Evolutionary conservation across 2,329 filamentous ascomycete genomes (phyloP).

Genomic region (Colletotrichum sp.): DNA sequence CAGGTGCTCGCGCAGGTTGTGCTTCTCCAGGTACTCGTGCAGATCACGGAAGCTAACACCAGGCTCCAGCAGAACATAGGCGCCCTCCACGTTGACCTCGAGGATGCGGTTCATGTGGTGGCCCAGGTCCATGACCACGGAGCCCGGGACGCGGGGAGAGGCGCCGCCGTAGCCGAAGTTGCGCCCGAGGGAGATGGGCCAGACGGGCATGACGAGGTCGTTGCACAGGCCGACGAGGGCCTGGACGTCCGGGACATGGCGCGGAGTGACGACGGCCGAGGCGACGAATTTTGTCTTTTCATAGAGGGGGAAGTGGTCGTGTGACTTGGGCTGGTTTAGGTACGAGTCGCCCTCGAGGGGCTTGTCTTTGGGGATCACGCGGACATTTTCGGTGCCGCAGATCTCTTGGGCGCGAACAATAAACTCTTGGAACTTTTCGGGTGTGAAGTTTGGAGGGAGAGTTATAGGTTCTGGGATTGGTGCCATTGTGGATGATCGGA

Average conservation of each 20-base stretch:
- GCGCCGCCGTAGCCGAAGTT: constrained; percentile 50
- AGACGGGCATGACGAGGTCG: constrained; percentile 37
- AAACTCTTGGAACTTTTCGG: constrained; percentile 26
- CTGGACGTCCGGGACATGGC: constrained; percentile 48
- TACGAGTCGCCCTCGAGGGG: constrained; percentile 21
- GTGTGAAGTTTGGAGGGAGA: constrained; percentile 16
- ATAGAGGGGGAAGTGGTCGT: constrained; percentile 43
- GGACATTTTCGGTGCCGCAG: constrained; percentile 28
- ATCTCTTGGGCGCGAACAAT: constrained; percentile 20
- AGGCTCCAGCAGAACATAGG: constrained; percentile 46
- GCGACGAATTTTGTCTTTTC: constrained; percentile 47
- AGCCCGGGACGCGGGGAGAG: constrained; percentile 46
- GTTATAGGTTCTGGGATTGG: background rate
- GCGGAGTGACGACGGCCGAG: constrained; percentile 38
- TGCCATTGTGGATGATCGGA: background rate
- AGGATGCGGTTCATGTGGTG: constrained; percentile 44
- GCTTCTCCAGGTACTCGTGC: constrained; percentile 35
- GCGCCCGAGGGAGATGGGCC: constrained; percentile 40
- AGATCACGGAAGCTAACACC: constrained; percentile 45
- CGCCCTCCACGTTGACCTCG: constrained; percentile 40
- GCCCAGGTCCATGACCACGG: constrained; percentile 46
- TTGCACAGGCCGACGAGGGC: constrained; percentile 39
- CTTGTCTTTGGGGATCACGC: constrained; percentile 11
- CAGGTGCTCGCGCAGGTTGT: constrained; percentile 38
- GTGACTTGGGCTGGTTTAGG: constrained; percentile 28